phyloP scores from a whole-genome alignment of 805 yeast genomes.

The Ogataea ganodermae region DNA sequence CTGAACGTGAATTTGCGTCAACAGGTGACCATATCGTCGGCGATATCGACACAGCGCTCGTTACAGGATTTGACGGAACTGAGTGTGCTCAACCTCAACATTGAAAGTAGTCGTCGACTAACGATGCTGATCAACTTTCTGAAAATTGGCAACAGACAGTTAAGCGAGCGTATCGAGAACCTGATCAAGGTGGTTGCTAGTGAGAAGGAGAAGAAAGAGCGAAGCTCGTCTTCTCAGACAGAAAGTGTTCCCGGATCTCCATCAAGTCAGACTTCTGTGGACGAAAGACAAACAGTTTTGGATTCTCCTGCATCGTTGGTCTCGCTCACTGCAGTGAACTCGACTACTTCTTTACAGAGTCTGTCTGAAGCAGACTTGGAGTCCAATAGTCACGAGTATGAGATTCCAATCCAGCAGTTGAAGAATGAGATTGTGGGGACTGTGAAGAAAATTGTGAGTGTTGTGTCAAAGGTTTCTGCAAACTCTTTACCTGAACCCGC shows the following conservation, averaged over 20 bases:
- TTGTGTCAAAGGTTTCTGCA: conserved; percentile 84
- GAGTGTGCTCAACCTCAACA: conserved; percentile 37
- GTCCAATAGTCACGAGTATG: conserved; percentile 13
- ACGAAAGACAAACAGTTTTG: conserved; percentile 1
- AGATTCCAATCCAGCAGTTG: conserved; percentile 44
- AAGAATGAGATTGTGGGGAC: conserved; percentile 86
- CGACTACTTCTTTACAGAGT: conserved; percentile 19
- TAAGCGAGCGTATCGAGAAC: conserved; percentile 63
- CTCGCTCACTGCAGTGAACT: conserved; percentile 24
- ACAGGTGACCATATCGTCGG: conserved; percentile 33
- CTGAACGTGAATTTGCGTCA: conserved; percentile 26
- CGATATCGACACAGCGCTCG: conserved; percentile 33
- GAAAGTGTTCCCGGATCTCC: not conserved
- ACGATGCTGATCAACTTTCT: conserved; percentile 79
- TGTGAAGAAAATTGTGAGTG: conserved; percentile 81
- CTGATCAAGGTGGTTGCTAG: conserved; percentile 40
- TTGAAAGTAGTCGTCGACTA: conserved; percentile 73
- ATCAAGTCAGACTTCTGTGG: not conserved
- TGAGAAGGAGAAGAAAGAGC: conserved; percentile 21
- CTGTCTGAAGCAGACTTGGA: conserved; percentile 15
- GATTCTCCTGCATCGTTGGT: conserved; percentile 14
- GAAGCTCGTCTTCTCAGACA: conserved; percentile 6
- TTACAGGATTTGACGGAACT: conserved; percentile 38
- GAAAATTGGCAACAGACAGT: conserved; percentile 76
- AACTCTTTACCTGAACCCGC: conserved; percentile 76